Percentiles rank a stretch among this genome's conserved stretches.
Conservation (phyloP, 176 grass and related monocot genomes). For the Rhynchospora breviuscula region DNA sequence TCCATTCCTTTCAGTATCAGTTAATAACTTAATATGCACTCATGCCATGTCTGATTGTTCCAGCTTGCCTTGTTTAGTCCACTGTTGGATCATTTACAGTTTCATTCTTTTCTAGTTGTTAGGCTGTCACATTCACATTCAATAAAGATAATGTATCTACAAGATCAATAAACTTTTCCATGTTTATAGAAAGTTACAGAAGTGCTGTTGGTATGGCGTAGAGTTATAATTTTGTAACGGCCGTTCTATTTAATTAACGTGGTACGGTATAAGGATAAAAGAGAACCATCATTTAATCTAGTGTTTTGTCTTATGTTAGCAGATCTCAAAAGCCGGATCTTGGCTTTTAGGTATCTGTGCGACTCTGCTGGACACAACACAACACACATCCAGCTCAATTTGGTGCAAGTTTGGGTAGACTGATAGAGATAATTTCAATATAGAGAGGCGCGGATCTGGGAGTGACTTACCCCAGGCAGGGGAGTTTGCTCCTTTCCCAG, state of each 20-base stretch:
- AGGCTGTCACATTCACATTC: not conserved
- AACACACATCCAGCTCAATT: not conserved
- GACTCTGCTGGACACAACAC: not conserved
- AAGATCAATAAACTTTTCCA: not conserved
- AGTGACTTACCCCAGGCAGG: constrained; percentile 63
- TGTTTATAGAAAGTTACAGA: not conserved
- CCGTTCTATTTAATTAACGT: not conserved
- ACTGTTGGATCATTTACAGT: not conserved
- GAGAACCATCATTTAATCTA: not conserved
- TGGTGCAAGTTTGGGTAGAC: not conserved
- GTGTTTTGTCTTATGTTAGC: constrained; percentile 1
- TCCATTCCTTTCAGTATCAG: not conserved
- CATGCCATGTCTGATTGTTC: not conserved
- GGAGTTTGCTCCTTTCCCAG: constrained; percentile 83
- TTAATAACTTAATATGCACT: constrained; percentile 2
- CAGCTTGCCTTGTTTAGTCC: not conserved
- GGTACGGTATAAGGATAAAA: not conserved
- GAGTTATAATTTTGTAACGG: constrained; percentile 3
- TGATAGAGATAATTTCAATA: constrained; percentile 35
- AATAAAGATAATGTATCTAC: not conserved
- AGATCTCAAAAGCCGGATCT: not conserved
- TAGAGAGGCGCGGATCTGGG: constrained; percentile 74
- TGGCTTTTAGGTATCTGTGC: not conserved
- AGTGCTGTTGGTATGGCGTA: not conserved
- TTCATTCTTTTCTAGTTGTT: not conserved